Evolutionary conservation across 1,284 basidiomycete genomes (phyloP), one percentile per base, ranked within the genome.

Genomic region (Melampsora abietis-canadensis): DNA sequence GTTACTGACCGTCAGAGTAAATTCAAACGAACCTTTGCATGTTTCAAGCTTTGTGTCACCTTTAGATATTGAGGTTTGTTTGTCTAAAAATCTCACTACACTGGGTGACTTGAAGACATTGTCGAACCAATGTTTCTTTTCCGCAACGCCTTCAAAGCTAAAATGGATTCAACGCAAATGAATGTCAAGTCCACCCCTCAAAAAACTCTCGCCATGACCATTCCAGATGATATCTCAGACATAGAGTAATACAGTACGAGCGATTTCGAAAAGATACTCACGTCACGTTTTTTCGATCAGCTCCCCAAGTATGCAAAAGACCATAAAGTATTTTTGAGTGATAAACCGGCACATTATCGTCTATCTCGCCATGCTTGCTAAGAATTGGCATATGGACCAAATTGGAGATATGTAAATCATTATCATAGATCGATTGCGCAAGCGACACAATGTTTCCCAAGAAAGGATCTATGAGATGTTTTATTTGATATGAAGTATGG

Each of bases 391-490:
- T 76, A 6, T 80, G 85, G 0, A 87, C 87, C 30, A 91, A 80
- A 78, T 94, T 95, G 5, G 88, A 87, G 10, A 92, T 79, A 82
- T 92, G 89, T 8, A 94, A 81, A 78, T 94, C 92, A 80, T 95
- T 92, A 81, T 94, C 90, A 79, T 92, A 92, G 10, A 89, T 87
- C 0, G 88, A 88, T 44, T 93, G 83, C 0, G 90, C 87, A 0
- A 88, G 85, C 70, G 88, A 86, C 2, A 95, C 85, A 40, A 94
- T 85, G 1, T 88, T 87, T 46, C 87, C 86, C 44, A 92, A 82
- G 0, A 84, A 81, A 0, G 92, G 91, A 80, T 95, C 92, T 21
- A 89, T 84, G 80, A 87, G 92, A 80, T 91, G 91, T 0, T 85
- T 84, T 0, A 80, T 80, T 0, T 77, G 76, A 70, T 88, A 88